Conservation (phyloP, 805 yeast species). For the Kregervanrija delftensis region DNA sequence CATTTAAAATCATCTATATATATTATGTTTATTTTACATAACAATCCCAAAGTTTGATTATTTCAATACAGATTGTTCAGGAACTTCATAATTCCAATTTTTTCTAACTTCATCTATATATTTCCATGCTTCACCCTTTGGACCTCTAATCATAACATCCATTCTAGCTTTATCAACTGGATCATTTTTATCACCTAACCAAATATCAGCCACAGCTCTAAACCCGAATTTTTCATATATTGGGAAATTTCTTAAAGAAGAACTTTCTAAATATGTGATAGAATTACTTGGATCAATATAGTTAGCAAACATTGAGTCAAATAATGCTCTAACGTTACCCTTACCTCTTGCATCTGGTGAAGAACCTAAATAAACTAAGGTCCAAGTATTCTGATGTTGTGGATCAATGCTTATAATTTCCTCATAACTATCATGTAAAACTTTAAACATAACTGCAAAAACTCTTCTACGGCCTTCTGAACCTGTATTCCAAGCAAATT, state of each 20-base stretch:
- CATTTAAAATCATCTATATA: too few relatives aligned
- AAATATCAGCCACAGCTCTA: conserved; percentile 40
- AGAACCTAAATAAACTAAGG: conserved; percentile 29
- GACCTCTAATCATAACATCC: conserved; percentile 34
- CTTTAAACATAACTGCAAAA: conserved; percentile 43
- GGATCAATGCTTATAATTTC: conserved; percentile 38
- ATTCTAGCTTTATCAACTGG: conserved; percentile 27
- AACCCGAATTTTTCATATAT: conserved; percentile 48
- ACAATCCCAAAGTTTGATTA: not conserved
- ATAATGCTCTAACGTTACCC: conserved; percentile 45
- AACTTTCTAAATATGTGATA: conserved; percentile 45
- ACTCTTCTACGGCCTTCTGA: conserved; percentile 42
- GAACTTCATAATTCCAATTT: conserved; percentile 19
- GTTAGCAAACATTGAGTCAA: conserved; percentile 40
- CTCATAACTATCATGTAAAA: conserved; percentile 41
- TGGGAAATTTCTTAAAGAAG: conserved; percentile 40
- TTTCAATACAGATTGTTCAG: conserved; percentile 12
- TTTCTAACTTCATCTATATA: conserved; percentile 20
- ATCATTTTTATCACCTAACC: conserved; percentile 30
- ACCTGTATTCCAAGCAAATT: conserved; percentile 43
- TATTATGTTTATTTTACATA: too few relatives aligned
- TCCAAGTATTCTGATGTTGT: conserved; percentile 22
- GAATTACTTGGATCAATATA: conserved; percentile 36
- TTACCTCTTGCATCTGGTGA: conserved; percentile 44
- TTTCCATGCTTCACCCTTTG: conserved; percentile 25